phyloP scores from a whole-genome alignment of 139 green algal genomes.

The Nannochloris sp. region DNA sequence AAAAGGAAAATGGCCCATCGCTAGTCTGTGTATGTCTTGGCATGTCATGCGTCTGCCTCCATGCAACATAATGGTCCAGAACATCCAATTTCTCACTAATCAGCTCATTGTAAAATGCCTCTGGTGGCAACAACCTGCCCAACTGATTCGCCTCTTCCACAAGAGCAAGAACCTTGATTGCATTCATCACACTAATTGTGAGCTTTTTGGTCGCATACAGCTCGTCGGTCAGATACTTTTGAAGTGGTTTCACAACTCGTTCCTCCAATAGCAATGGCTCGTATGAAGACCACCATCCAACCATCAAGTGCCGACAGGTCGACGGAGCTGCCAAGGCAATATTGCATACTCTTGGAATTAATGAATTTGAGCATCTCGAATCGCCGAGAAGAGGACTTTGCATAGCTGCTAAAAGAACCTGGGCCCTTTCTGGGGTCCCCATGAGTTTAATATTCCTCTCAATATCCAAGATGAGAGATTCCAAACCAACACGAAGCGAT shows the following conservation, averaged over 20 bases:
- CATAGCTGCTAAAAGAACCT: slow-evolving; percentile 69
- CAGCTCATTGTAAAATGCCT: slow-evolving; percentile 87
- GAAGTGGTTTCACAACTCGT: slow-evolving; percentile 59
- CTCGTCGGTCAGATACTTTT: slow-evolving; percentile 67
- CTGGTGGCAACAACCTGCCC: slow-evolving; percentile 56
- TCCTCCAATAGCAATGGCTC: slow-evolving; percentile 51
- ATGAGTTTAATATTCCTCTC: slow-evolving; percentile 58
- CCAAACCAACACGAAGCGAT: slow-evolving; percentile 44
- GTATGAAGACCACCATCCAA: slow-evolving; percentile 81
- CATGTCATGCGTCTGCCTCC: slow-evolving; percentile 65
- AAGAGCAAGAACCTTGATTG: slow-evolving; percentile 74
- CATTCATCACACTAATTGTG: slow-evolving; percentile 77
- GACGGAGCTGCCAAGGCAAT: slow-evolving; percentile 54
- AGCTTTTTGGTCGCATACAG: slow-evolving; percentile 80
- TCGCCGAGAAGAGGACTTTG: slow-evolving; percentile 72
- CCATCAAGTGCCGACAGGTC: slow-evolving; percentile 54
- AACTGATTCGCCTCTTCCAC: slow-evolving; percentile 77
- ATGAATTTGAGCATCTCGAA: slow-evolving; percentile 37
- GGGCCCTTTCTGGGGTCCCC: slow-evolving; percentile 52
- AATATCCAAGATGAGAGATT: slow-evolving; percentile 59
- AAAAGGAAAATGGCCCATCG: slow-evolving; percentile 82
- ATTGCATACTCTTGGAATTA: slow-evolving; percentile 70
- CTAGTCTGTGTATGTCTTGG: slow-evolving; percentile 26
- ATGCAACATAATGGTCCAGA: slow-evolving; percentile 82
- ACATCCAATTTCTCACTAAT: slow-evolving; percentile 88